These are phyloP conservation scores for Lepidium africanum DNA, from an alignment of 345 rosid species.

Conservation along the genomic window DNA sequence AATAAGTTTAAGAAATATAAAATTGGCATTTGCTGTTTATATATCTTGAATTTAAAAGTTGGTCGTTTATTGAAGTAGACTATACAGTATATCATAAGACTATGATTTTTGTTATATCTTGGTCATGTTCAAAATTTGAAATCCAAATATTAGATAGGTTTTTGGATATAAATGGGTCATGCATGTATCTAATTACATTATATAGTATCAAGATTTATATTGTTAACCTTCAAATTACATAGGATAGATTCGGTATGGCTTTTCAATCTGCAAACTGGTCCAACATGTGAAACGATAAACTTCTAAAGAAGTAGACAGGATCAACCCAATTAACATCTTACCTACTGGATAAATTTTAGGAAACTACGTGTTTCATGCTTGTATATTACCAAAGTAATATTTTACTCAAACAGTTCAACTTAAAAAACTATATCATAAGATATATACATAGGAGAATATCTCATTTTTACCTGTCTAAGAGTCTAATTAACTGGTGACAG, in stretches of 20 bases:
- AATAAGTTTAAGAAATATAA: neutral
- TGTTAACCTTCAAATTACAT: neutral
- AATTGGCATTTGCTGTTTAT: neutral
- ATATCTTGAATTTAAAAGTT: no score
- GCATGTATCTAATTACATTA: no score
- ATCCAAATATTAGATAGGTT: neutral
- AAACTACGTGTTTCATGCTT: neutral
- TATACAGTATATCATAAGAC: no score
- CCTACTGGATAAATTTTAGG: neutral
- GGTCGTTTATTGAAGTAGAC: no score
- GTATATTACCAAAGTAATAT: neutral
- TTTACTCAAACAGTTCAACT: neutral
- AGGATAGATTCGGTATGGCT: neutral
- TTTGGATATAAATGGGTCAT: neutral
- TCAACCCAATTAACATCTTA: neutral
- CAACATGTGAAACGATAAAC: no score
- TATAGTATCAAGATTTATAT: no score
- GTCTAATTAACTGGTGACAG: no score
- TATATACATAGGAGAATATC: no score
- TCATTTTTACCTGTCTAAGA: no score
- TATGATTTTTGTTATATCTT: neutral
- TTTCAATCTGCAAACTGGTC: neutral
- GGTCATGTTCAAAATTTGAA: neutral
- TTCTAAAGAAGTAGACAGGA: neutral
- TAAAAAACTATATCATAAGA: no score